These are phyloP conservation scores for Pleurotus giganteus DNA, from an alignment of 768 basidiomycete genomes.

Conservation along the genomic window DNA sequence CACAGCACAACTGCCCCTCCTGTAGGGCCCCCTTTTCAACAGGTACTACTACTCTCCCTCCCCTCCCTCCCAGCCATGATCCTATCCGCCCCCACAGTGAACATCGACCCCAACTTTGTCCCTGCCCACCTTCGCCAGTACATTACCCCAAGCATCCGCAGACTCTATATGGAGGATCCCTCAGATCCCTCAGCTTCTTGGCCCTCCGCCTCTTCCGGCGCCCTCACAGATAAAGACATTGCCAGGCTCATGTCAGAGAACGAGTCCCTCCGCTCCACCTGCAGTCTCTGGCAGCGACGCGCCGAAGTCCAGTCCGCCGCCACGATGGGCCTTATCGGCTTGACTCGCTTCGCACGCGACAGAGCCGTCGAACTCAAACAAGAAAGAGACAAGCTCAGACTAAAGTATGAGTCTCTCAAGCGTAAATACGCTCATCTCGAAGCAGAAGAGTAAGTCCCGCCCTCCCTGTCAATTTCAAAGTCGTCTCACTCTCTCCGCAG, in stretches of 20 bases:
- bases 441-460: conserved; percentile 6
- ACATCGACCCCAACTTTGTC: conserved; percentile 44
- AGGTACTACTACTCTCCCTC: conserved; percentile 30
- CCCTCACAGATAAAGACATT: conserved; percentile 29
- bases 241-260: conserved; percentile 43
- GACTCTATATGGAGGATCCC: conserved; percentile 45
- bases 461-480: background rate
- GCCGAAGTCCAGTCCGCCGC: conserved; percentile 50
- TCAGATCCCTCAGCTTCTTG: conserved; percentile 16
- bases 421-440: conserved; percentile 12
- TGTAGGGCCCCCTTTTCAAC: conserved; percentile 56
- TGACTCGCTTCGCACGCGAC: conserved; percentile 39
- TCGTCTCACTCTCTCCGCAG: background rate
- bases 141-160: conserved; percentile 56
- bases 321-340: conserved; percentile 42
- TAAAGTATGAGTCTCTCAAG: conserved; percentile 28
- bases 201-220: conserved; percentile 13
- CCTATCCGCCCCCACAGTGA: conserved; percentile 30
- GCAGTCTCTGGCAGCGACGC: conserved; percentile 44
- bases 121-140: conserved; percentile 60
- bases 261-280: conserved; percentile 37
- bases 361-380: conserved; percentile 35
- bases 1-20: conserved; percentile 53
- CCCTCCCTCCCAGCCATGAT: conserved; percentile 1
- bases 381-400: conserved; percentile 37